Evolutionary conservation across 2,329 filamentous ascomycete species (phyloP).

Genomic region (Sarocladium brachiariae): DNA sequence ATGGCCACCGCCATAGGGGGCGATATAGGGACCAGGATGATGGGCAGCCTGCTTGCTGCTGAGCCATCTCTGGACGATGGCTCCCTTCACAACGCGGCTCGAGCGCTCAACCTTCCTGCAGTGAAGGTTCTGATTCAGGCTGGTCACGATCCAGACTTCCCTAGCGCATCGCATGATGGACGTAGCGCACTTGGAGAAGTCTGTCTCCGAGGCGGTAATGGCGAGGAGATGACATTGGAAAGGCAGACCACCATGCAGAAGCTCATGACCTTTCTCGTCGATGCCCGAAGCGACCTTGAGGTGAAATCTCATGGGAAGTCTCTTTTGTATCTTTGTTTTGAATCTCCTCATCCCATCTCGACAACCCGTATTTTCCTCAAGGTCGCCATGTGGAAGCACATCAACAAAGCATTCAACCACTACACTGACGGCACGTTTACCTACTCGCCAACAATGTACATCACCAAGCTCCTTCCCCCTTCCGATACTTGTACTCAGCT

Average conservation of each 20-base stretch:
- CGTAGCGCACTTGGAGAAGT: conserved; percentile 58
- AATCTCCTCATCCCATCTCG: conserved; percentile 45
- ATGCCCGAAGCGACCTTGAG: conserved; percentile 48
- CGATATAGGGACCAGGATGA: conserved; percentile 45
- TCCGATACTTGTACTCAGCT: conserved; percentile 35
- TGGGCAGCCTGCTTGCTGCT: conserved; percentile 47
- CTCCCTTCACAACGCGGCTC: conserved; percentile 58
- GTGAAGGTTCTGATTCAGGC: conserved; percentile 50
- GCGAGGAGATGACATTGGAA: conserved; percentile 34
- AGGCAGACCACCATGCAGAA: conserved; percentile 50
- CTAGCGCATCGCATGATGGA: conserved; percentile 54
- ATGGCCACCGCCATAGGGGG: conserved; percentile 51
- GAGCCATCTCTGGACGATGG: conserved; percentile 56
- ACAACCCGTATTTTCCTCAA: conserved; percentile 54
- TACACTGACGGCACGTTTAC: conserved; percentile 45
- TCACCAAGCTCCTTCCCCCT: conserved; percentile 37
- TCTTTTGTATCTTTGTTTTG: conserved; percentile 52
- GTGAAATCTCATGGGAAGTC: conserved; percentile 53
- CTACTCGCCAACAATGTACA: conserved; percentile 61
- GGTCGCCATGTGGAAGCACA: conserved; percentile 56
- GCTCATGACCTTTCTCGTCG: conserved; percentile 49
- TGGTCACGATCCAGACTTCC: conserved; percentile 58
- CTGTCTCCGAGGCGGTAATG: conserved; percentile 48
- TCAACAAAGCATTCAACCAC: conserved; percentile 54
- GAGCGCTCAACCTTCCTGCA: conserved; percentile 49